Percentiles rank a stretch among this genome's conserved stretches.
Evolutionary conservation across 805 yeast species (phyloP).

Genomic region (Pichia kluyveri): DNA sequence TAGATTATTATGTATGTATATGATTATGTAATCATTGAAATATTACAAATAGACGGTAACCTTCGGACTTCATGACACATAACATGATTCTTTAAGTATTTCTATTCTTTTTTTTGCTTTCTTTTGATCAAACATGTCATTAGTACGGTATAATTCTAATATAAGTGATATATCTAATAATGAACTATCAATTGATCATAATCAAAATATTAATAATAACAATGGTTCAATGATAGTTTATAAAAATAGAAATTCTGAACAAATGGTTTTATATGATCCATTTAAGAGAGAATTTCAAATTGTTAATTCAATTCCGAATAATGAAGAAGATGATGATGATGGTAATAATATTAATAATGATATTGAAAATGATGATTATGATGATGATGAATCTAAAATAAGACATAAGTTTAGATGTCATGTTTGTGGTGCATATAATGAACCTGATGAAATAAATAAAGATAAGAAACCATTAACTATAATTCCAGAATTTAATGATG

Average conservation of each 20-base stretch:
- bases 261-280: slow-evolving; percentile 24
- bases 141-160: slow-evolving; percentile 13
- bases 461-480: background rate
- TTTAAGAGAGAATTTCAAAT: slow-evolving; percentile 21
- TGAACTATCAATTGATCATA: too few relatives aligned
- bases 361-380: background rate
- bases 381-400: too few relatives aligned
- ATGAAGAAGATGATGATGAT: too few relatives aligned
- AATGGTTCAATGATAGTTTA: slow-evolving; percentile 7
- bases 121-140: slow-evolving; percentile 8
- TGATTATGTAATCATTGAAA: background rate
- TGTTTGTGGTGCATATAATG: slow-evolving; percentile 18
- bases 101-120: background rate
- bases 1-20: background rate
- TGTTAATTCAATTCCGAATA: slow-evolving; percentile 7
- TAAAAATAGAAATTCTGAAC: slow-evolving; percentile 17
- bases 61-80: background rate
- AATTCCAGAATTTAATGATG: background rate
- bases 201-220: too few relatives aligned
- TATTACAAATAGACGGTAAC: background rate
- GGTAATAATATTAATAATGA: too few relatives aligned
- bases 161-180: background rate
- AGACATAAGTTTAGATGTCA: slow-evolving; percentile 15
- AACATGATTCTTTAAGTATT: background rate
- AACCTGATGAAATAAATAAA: background rate